Evolutionary conservation across 2,329 filamentous ascomycete genomes (phyloP).

Genomic region (Stagonosporopsis vannaccii): DNA sequence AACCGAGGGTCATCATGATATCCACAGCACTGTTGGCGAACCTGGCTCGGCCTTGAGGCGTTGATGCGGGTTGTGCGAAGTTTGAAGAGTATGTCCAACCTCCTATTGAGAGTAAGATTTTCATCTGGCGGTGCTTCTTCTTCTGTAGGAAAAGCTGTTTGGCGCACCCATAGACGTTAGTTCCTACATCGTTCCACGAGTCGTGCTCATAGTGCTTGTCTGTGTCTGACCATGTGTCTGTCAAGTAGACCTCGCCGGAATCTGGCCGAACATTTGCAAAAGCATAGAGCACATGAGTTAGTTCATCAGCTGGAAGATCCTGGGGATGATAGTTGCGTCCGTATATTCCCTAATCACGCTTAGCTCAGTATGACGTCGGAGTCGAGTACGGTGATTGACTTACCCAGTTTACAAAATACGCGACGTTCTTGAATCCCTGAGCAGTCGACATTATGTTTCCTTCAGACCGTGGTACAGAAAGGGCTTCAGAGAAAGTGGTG

Average conservation of each 20-base stretch:
- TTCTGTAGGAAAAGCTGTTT: slow-evolving; percentile 50
- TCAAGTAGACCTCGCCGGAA: slow-evolving; percentile 48
- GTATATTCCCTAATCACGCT: slow-evolving; percentile 44
- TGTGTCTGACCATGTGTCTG: slow-evolving; percentile 47
- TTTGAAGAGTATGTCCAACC: slow-evolving; percentile 51
- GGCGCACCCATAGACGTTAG: slow-evolving; percentile 48
- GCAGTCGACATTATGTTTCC: slow-evolving; percentile 23
- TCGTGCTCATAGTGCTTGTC: slow-evolving; percentile 49
- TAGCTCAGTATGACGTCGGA: slow-evolving; percentile 15
- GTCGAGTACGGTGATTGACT: not conserved
- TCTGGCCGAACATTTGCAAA: slow-evolving; percentile 50
- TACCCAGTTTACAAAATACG: slow-evolving; percentile 51
- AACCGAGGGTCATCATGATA: slow-evolving; percentile 44
- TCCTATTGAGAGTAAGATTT: slow-evolving; percentile 48
- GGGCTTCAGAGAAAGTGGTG: slow-evolving; percentile 28
- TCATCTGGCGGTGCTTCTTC: slow-evolving; percentile 47
- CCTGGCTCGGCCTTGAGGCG: slow-evolving; percentile 36
- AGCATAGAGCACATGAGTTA: slow-evolving; percentile 50
- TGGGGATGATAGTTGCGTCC: slow-evolving; percentile 48
- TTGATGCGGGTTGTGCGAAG: slow-evolving; percentile 44
- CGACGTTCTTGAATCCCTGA: slow-evolving; percentile 47
- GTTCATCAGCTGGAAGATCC: slow-evolving; percentile 41
- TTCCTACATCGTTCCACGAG: slow-evolving; percentile 51
- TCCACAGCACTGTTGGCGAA: slow-evolving; percentile 47
- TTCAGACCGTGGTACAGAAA: slow-evolving; percentile 29